Evolutionary conservation across 345 rosid genomes (phyloP), one percentile per base, ranked within the genome.

Genomic region (Murraya koenigii): DNA sequence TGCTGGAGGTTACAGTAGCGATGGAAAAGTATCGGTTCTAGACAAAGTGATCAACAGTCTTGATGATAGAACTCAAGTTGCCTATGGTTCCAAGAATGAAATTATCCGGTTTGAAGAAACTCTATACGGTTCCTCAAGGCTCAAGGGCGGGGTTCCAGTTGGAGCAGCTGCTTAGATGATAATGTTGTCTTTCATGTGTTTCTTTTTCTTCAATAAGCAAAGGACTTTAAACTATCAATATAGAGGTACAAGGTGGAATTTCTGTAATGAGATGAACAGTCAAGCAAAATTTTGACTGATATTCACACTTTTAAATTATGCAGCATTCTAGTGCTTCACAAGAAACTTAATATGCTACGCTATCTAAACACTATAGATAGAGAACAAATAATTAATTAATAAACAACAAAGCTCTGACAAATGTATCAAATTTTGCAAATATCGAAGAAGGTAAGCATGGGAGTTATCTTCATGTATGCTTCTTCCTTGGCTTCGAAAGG

Each of bases 1-100:
- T 67, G 98, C 97, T 7, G 98, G 98, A 2, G 98, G 98, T 23
- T 87, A 83, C 85, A 94, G 98, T 71, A 94, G 98, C 69, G 98
- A 94, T 68, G 98, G 98, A 30, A 2, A 84, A 62, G 78, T 75
- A 35, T 94, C 98, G 0, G 97, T 94, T 55, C 88, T 94, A 6
- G 97, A 94, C 80, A 91, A 90, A 75, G 89, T 87, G 78, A 87
- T 94, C 67, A 32, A 14, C 54, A 83, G 78, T 80, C 93, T 94
- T 13, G 98, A 92, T n/a, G 98, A 94, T 25, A 88, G 98, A 87
- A 94, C 97, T 70, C 99, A 96, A 88, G 98, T 96, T 22, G 99
- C 98, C 17, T 96, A 91, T 66, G 98, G 99, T 6, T 96, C 98
- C 26, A 94, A 96, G 91, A 83, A 91, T 1, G 99, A 96, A 89